phyloP scores from a whole-genome alignment of 106 monocot genomes.

The Chionographis japonica region DNA sequence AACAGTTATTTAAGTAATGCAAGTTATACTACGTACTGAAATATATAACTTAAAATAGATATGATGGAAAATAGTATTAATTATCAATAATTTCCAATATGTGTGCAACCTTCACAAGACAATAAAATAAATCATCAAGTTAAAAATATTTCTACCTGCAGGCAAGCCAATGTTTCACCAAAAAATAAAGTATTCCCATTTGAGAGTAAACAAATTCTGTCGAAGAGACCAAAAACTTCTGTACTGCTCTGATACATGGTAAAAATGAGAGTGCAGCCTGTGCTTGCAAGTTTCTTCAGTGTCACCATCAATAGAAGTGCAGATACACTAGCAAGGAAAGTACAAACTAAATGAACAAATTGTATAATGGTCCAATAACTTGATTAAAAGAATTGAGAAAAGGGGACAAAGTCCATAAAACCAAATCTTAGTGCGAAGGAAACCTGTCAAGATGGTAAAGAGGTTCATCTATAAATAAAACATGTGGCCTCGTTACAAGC shows the following conservation, averaged over 20 bases:
- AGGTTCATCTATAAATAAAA: constrained; percentile 96
- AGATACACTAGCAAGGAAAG: constrained; percentile 66
- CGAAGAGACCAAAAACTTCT: constrained; percentile 99
- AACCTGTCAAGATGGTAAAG: constrained; percentile 98
- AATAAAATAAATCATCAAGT: background rate
- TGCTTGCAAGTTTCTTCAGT: constrained; percentile 94
- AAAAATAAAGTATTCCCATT: constrained; percentile 99
- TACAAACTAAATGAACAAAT: background rate
- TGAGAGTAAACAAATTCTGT: constrained; percentile 97
- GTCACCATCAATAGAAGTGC: constrained; percentile 96
- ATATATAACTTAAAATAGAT: background rate
- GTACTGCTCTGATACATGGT: constrained; percentile 99
- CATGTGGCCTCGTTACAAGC: constrained; percentile 84
- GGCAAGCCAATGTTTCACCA: constrained; percentile 90
- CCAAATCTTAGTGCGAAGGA: background rate
- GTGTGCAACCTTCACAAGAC: background rate
- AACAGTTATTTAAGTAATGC: too few species aligned
- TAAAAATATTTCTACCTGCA: constrained; percentile 52
- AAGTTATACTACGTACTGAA: too few species aligned
- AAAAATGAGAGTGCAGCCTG: constrained; percentile 93
- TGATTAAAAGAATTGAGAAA: background rate
- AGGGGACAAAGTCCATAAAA: background rate
- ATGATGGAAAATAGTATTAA: background rate
- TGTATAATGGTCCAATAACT: background rate
- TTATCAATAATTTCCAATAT: background rate